These are phyloP conservation scores for Camelina laxa DNA, from an alignment of 345 rosid species.

Conservation along the genomic window DNA sequence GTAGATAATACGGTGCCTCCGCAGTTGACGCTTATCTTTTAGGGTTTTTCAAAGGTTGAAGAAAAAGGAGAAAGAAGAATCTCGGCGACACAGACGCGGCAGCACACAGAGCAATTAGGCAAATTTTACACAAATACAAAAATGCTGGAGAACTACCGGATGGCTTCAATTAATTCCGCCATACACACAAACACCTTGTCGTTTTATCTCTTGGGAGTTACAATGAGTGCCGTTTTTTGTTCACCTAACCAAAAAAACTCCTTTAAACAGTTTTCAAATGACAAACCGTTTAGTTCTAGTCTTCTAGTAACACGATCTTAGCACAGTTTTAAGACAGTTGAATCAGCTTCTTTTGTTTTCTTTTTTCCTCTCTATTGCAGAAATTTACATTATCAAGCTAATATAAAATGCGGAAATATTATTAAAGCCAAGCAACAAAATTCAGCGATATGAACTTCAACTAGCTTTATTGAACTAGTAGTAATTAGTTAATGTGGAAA, in stretches of 20 bases:
- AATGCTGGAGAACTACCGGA: slow-evolving; percentile 1
- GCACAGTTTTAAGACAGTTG: too few species aligned
- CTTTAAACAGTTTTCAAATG: neutral
- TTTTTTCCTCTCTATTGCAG: too few species aligned
- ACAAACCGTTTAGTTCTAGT: slow-evolving; percentile 2
- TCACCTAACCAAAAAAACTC: neutral
- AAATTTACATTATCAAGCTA: too few species aligned
- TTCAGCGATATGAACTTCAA: too few species aligned
- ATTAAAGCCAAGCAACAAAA: too few species aligned
- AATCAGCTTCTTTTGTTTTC: too few species aligned
- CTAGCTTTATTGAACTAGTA: neutral
- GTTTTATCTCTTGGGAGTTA: slow-evolving; percentile 1
- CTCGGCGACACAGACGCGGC: slow-evolving; percentile 14
- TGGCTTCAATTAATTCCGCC: slow-evolving; percentile 24
- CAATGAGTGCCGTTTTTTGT: slow-evolving; percentile 18
- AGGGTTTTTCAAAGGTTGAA: slow-evolving; percentile 41
- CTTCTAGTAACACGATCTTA: too few species aligned
- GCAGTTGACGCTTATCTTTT: slow-evolving; percentile 16
- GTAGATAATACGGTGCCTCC: neutral
- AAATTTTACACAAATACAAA: neutral
- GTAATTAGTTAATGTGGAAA: neutral
- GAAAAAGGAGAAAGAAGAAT: slow-evolving; percentile 8
- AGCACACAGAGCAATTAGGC: slow-evolving; percentile 26
- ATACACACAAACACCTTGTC: slow-evolving; percentile 19
- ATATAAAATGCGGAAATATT: too few species aligned